phyloP scores from a whole-genome alignment of 2,329 filamentous ascomycete genomes.

The Hypoxylon sp. region DNA sequence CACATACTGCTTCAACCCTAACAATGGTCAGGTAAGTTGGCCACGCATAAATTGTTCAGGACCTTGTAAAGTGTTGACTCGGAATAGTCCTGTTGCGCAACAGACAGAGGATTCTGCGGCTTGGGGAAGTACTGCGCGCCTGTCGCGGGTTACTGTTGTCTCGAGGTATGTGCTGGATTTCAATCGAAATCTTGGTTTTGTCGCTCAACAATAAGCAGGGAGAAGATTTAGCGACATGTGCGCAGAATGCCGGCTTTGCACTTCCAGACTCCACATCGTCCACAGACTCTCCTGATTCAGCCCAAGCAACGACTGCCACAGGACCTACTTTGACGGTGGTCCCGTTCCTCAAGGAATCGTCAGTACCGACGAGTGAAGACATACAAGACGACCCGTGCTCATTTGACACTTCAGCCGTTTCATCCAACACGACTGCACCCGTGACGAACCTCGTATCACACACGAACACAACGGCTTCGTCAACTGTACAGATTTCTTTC shows the following conservation, averaged over 20 bases:
- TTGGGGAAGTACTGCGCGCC: conserved; percentile 57
- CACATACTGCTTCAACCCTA: conserved; percentile 56
- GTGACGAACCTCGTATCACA: conserved; percentile 39
- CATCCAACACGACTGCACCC: conserved; percentile 29
- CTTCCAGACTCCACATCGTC: conserved; percentile 45
- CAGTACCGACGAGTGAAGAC: conserved; percentile 25
- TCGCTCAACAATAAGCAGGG: conserved; percentile 48
- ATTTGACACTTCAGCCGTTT: conserved; percentile 8
- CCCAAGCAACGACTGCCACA: conserved; percentile 18
- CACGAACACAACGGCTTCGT: conserved; percentile 36
- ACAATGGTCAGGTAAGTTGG: conserved; percentile 53
- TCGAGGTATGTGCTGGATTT: conserved; percentile 51
- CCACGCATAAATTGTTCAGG: background rate
- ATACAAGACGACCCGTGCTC: conserved; percentile 22
- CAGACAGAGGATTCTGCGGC: conserved; percentile 56
- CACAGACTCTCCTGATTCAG: conserved; percentile 16
- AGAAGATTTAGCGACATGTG: conserved; percentile 56
- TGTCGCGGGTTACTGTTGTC: conserved; percentile 57
- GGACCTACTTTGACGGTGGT: conserved; percentile 44
- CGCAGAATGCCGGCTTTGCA: conserved; percentile 54
- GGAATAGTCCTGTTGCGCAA: conserved; percentile 55
- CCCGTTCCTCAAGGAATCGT: conserved; percentile 42
- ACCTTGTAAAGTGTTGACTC: conserved; percentile 24
- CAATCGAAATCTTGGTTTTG: conserved; percentile 1
- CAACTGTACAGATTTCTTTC: conserved; percentile 46